Conservation (phyloP, 345 rosid species). For the Microcos paniculata region DNA sequence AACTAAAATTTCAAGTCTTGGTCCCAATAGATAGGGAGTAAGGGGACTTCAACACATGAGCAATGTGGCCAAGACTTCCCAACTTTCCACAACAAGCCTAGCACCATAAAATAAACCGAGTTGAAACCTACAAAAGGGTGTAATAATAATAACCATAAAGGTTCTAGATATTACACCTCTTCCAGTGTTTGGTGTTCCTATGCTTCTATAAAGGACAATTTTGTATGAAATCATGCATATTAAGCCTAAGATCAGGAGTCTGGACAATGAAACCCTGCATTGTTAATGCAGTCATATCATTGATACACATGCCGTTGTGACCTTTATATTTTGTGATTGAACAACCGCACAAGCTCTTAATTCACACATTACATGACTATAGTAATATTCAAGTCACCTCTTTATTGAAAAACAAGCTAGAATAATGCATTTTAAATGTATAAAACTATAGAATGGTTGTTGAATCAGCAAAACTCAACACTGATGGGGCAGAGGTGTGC, state of each 20-base stretch:
- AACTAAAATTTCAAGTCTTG: background rate
- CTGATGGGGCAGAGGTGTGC: background rate
- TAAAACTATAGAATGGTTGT: background rate
- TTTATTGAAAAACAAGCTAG: background rate
- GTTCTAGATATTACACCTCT: background rate
- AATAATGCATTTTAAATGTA: background rate
- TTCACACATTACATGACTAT: background rate
- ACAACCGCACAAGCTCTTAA: background rate
- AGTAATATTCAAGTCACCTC: background rate
- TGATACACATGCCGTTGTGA: background rate
- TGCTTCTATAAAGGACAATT: background rate
- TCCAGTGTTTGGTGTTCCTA: background rate
- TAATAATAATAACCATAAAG: background rate
- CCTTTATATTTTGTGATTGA: background rate
- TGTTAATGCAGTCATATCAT: background rate
- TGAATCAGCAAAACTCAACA: background rate
- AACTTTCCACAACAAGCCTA: background rate
- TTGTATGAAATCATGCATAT: background rate
- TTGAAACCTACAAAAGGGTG: background rate
- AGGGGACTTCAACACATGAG: background rate
- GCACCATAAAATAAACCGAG: background rate
- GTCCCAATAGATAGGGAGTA: background rate
- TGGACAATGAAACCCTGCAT: background rate
- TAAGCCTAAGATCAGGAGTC: background rate
- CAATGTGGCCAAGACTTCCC: background rate